phyloP scores from a whole-genome alignment of 257 asterid species.

The Catharanthus roseus region DNA sequence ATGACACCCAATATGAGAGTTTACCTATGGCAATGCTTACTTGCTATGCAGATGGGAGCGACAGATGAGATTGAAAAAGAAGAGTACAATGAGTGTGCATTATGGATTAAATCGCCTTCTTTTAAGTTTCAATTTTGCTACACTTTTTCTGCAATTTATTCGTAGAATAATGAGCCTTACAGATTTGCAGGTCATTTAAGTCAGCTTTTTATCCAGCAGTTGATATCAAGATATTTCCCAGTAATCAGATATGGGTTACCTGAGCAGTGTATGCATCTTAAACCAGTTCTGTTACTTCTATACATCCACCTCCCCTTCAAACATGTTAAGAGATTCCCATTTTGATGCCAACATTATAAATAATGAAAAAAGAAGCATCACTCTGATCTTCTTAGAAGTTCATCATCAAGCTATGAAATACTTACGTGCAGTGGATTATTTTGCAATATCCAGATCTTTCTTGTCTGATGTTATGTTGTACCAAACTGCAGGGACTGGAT shows the following conservation, averaged over 20 bases:
- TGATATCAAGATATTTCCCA: constrained; percentile 18
- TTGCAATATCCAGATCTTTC: constrained; percentile 1
- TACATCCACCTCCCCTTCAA: not conserved
- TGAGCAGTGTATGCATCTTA: constrained; percentile 37
- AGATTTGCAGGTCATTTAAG: constrained; percentile 31
- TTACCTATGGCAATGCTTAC: no score
- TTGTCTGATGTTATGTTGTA: constrained; percentile 16
- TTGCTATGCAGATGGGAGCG: not conserved
- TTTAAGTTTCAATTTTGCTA: not conserved
- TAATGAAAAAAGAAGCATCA: not conserved
- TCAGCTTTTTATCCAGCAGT: constrained; percentile 17
- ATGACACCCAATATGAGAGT: not conserved
- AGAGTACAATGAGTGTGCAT: not conserved
- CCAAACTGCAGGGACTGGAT: constrained; percentile 42
- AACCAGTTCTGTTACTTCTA: constrained; percentile 4
- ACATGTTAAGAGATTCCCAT: not conserved
- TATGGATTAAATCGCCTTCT: not conserved
- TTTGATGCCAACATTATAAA: not conserved
- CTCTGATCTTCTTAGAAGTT: not conserved
- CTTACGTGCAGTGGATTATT: not conserved
- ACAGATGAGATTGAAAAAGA: not conserved
- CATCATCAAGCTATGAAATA: not conserved
- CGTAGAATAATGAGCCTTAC: constrained; percentile 13
- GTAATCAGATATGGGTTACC: constrained; percentile 40
- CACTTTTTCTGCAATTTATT: not conserved